phyloP scores from a whole-genome alignment of 495 filamentous ascomycete species.

The Aspergillus sparsus region DNA sequence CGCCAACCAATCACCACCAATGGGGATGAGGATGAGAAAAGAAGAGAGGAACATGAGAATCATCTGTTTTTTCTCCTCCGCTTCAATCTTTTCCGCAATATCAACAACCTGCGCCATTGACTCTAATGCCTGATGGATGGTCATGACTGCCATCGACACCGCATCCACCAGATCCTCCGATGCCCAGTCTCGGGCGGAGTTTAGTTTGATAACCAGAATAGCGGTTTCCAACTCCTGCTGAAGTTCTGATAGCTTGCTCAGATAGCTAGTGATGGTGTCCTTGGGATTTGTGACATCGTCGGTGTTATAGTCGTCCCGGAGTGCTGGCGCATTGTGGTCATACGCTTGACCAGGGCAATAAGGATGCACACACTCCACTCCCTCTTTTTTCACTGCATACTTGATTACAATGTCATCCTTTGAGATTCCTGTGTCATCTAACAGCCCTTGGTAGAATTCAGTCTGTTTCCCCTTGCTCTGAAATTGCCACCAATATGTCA shows the following conservation, averaged over 20 bases:
- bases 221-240: neutral
- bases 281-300: neutral
- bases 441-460: conserved; percentile 1
- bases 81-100: neutral
- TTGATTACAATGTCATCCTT: neutral
- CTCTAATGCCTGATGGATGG: neutral
- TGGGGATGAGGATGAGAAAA: conserved; percentile 12
- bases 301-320: neutral
- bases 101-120: conserved; percentile 1
- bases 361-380: neutral
- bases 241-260: neutral
- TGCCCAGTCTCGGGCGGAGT: neutral
- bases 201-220: neutral
- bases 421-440: neutral
- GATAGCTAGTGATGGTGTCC: neutral
- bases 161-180: neutral
- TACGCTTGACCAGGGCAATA: neutral
- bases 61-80: neutral
- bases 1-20: neutral
- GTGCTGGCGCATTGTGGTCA: neutral
- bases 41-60: conserved; percentile 11
- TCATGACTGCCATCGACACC: conserved; percentile 2
- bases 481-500: neutral
- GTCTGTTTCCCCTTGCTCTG: neutral
- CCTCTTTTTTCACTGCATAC: neutral